A percentile compares a stretch with the other conserved stretches of the same genome.
Conservation (phyloP, 2,329 filamentous ascomycete species). For the Scorias spongiosa region DNA sequence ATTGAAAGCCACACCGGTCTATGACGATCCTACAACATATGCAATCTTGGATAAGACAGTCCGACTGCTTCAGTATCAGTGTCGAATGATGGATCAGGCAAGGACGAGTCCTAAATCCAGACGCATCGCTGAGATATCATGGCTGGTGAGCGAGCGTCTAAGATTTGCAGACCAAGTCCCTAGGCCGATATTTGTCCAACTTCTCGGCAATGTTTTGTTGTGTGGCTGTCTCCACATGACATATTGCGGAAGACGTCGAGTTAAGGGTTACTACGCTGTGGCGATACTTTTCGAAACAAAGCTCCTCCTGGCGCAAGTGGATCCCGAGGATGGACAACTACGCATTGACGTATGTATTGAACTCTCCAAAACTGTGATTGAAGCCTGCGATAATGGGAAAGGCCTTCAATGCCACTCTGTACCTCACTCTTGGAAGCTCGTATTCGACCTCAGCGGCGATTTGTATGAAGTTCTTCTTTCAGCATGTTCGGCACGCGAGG, state of each 20-base stretch:
- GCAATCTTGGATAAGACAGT: slow-evolving; percentile 63
- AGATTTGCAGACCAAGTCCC: slow-evolving; percentile 57
- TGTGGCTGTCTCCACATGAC: slow-evolving; percentile 75
- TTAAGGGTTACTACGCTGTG: slow-evolving; percentile 69
- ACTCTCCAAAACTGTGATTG: slow-evolving; percentile 48
- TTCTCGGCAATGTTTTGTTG: slow-evolving; percentile 64
- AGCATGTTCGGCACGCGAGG: slow-evolving; percentile 68
- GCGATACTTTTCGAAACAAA: slow-evolving; percentile 71
- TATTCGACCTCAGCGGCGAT: slow-evolving; percentile 63
- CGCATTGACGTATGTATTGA: slow-evolving; percentile 60
- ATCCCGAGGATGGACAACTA: slow-evolving; percentile 52
- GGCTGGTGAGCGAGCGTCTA: slow-evolving; percentile 70
- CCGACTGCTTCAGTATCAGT: slow-evolving; percentile 56
- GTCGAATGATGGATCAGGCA: slow-evolving; percentile 68
- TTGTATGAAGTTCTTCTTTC: slow-evolving; percentile 77
- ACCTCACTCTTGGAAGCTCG: slow-evolving; percentile 79
- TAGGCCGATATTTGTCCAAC: slow-evolving; percentile 42
- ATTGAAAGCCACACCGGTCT: slow-evolving; percentile 65
- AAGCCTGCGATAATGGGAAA: slow-evolving; percentile 60
- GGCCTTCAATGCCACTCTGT: slow-evolving; percentile 77
- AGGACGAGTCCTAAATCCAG: slow-evolving; percentile 60
- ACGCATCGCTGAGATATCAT: slow-evolving; percentile 61
- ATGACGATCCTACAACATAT: slow-evolving; percentile 72
- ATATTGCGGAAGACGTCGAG: slow-evolving; percentile 55
- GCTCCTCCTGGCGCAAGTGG: slow-evolving; percentile 57